Evolutionary conservation across 2,329 filamentous ascomycete species (phyloP).

Genomic region (Sphaerulina populicola): DNA sequence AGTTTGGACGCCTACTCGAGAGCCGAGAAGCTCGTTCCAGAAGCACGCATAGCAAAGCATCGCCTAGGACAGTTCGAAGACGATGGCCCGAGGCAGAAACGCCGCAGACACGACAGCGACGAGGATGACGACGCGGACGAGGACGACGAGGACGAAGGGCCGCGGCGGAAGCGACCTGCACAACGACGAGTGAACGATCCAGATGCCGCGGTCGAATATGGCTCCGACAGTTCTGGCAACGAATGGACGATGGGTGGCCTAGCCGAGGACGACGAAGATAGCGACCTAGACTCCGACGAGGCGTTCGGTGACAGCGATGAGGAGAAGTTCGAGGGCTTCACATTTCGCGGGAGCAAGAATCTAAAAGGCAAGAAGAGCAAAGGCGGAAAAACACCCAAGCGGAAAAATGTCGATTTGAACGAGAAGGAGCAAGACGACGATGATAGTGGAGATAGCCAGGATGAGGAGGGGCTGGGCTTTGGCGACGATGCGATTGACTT

Average conservation of each 20-base stretch:
- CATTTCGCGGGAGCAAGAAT: slow-evolving; percentile 53
- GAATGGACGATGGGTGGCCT: slow-evolving; percentile 68
- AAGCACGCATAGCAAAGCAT: slow-evolving; percentile 48
- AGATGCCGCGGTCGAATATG: slow-evolving; percentile 54
- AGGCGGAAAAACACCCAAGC: slow-evolving; percentile 28
- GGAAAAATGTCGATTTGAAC: slow-evolving; percentile 42
- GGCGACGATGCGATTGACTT: slow-evolving; percentile 57
- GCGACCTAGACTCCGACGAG: slow-evolving; percentile 65
- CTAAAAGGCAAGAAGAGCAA: slow-evolving; percentile 46
- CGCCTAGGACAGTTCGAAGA: slow-evolving; percentile 51
- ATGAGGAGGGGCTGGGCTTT: slow-evolving; percentile 46
- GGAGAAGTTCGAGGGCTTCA: slow-evolving; percentile 71
- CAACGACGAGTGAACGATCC: slow-evolving; percentile 23
- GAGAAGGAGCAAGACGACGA: slow-evolving; percentile 40
- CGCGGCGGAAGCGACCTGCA: slow-evolving; percentile 29
- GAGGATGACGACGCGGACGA: slow-evolving; percentile 42
- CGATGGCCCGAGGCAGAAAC: slow-evolving; percentile 38
- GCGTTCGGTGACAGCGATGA: slow-evolving; percentile 85
- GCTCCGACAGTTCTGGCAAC: slow-evolving; percentile 77
- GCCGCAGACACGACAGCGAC: slow-evolving; percentile 42
- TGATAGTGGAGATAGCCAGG: slow-evolving; percentile 38
- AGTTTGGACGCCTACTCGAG: slow-evolving; percentile 57
- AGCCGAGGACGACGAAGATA: slow-evolving; percentile 58
- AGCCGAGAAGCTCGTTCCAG: slow-evolving; percentile 49
- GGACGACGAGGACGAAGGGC: slow-evolving; percentile 33